phyloP scores from a whole-genome alignment of 139 green algal genomes.

The Nannochloris sp. region DNA sequence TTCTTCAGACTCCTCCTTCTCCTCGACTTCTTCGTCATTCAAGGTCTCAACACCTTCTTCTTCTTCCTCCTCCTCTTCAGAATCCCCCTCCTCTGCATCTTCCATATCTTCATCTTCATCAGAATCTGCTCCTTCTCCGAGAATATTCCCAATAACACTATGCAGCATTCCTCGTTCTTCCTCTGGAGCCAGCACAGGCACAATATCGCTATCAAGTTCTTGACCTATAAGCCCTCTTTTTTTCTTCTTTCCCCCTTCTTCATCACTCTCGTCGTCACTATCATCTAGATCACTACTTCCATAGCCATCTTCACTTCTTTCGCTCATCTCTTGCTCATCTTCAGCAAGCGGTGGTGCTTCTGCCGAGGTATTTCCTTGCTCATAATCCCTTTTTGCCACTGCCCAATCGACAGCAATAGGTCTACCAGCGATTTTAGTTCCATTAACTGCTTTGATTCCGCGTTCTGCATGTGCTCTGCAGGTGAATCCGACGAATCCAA shows the following conservation, averaged over 20 bases:
- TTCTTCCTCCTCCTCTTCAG: slow-evolving; percentile 11
- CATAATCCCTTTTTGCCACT: slow-evolving; percentile 66
- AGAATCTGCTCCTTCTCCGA: slow-evolving; percentile 1
- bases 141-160: slow-evolving; percentile 20
- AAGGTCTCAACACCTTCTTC: neutral
- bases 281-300: no score
- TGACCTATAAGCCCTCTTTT: slow-evolving; percentile 20
- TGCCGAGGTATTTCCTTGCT: neutral
- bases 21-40: slow-evolving; percentile 1
- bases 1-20: neutral
- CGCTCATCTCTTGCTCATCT: no score
- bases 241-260: no score
- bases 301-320: no score
- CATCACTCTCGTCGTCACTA: no score
- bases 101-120: slow-evolving; percentile 1
- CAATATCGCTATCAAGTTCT: slow-evolving; percentile 3
- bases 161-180: slow-evolving; percentile 20
- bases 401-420: slow-evolving; percentile 87
- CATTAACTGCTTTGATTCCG: slow-evolving; percentile 76
- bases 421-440: slow-evolving; percentile 50
- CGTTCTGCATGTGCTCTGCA: slow-evolving; percentile 56
- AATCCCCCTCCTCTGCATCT: neutral
- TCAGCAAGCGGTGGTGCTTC: slow-evolving; percentile 7
- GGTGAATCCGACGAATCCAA: slow-evolving; percentile 86
- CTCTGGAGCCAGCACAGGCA: slow-evolving; percentile 14